These are phyloP conservation scores for Jatropha curcas DNA, from an alignment of 345 rosid species.

Conservation along the genomic window DNA sequence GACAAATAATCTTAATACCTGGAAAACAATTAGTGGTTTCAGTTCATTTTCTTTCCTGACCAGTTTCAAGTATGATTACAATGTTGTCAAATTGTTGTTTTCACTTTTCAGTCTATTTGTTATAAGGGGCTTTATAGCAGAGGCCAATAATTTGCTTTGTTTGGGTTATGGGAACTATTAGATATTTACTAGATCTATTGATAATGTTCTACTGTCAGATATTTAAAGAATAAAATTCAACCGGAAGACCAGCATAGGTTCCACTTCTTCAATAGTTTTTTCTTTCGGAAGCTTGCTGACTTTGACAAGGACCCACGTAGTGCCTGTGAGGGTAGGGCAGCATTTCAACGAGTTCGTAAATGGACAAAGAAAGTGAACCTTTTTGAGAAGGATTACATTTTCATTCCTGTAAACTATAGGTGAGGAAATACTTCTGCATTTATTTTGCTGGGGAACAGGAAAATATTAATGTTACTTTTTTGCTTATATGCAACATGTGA, in stretches of 20 bases:
- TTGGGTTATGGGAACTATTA: not conserved
- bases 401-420: constrained; percentile 92
- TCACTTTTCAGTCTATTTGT: not conserved
- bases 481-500: constrained; percentile 20
- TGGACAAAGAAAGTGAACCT: constrained; percentile 93
- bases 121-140: not conserved
- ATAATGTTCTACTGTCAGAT: constrained; percentile 45
- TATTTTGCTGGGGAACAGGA: not conserved
- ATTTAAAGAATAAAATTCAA: constrained; percentile 66
- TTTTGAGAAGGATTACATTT: constrained; percentile 88
- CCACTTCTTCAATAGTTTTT: constrained; percentile 95
- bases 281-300: constrained; percentile 98
- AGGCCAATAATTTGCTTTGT: not conserved
- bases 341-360: constrained; percentile 87
- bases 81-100: not conserved
- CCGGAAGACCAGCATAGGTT: constrained; percentile 59
- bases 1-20: not conserved
- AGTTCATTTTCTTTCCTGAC: not conserved
- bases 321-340: constrained; percentile 82
- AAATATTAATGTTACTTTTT: not conserved
- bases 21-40: not conserved
- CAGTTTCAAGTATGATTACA: not conserved
- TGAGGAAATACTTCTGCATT: constrained; percentile 30
- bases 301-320: constrained; percentile 87
- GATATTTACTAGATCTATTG: not conserved